Conservation (phyloP, 371 early-diverging fungal species). For the Blastocladiella emersonii region DNA sequence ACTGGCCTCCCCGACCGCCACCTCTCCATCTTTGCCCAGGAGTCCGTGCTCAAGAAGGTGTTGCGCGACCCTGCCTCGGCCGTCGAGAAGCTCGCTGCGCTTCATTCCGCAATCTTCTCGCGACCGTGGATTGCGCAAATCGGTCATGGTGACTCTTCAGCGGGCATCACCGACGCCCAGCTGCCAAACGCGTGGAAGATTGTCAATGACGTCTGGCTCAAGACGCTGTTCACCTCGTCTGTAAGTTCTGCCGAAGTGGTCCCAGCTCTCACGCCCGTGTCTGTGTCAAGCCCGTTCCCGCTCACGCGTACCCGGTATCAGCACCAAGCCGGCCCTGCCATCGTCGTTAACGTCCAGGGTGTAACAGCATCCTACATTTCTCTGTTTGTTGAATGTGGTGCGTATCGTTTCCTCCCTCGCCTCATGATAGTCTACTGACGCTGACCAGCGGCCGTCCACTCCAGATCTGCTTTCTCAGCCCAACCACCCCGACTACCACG, state of each 20-base stretch:
- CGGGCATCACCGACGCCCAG: no score
- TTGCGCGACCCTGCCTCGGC: neutral
- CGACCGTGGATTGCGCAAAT: neutral
- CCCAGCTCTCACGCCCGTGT: no score
- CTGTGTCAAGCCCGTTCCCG: neutral
- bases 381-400: neutral
- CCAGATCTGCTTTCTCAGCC: conserved; percentile 26
- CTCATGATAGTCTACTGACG: no score
- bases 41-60: neutral
- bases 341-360: neutral
- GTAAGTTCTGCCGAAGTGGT: no score
- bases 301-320: neutral
- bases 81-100: neutral
- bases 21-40: neutral
- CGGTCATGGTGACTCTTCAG: no score
- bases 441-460: no score
- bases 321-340: neutral
- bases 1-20: neutral
- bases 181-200: no score
- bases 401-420: neutral
- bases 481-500: conserved; percentile 18
- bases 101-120: neutral
- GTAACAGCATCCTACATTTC: neutral
- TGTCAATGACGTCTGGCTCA: no score
- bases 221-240: no score